A percentile compares a stretch with the other conserved stretches of the same genome.
These are phyloP conservation scores for Pseudopithomyces maydicus DNA, from an alignment of 2,329 filamentous ascomycete species.

Conservation along the genomic window DNA sequence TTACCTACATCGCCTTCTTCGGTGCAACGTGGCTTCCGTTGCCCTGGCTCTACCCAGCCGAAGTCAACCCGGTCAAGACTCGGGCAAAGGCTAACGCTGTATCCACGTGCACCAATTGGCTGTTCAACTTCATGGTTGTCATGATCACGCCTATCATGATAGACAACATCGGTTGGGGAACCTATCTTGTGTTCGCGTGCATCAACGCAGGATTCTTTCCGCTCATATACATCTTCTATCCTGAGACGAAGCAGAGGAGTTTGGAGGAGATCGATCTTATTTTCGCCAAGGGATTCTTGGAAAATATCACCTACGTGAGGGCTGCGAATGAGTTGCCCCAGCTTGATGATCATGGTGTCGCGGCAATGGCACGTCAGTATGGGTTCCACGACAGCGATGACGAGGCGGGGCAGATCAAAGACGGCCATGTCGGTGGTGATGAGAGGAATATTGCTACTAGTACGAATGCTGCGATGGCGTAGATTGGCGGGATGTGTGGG, in stretches of 20 bases:
- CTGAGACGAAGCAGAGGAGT: constrained; percentile 57
- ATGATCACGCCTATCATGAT: constrained; percentile 51
- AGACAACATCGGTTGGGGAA: constrained; percentile 45
- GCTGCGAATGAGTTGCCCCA: constrained; percentile 44
- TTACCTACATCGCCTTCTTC: constrained; percentile 72
- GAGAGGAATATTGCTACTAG: constrained; percentile 14
- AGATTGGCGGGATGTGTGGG: neutral
- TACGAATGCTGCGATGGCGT: constrained; percentile 11
- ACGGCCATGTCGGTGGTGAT: constrained; percentile 1
- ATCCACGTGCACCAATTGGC: constrained; percentile 60
- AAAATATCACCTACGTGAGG: constrained; percentile 44
- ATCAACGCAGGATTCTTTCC: constrained; percentile 60
- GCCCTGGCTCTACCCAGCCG: constrained; percentile 62
- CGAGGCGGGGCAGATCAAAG: constrained; percentile 25
- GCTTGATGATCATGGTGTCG: constrained; percentile 41
- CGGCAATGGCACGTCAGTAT: constrained; percentile 39
- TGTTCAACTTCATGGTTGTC: constrained; percentile 55
- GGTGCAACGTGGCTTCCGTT: constrained; percentile 69
- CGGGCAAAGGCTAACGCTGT: constrained; percentile 61
- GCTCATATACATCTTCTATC: constrained; percentile 61
- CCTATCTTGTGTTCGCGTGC: constrained; percentile 56
- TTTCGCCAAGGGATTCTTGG: constrained; percentile 48
- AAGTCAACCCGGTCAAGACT: constrained; percentile 60
- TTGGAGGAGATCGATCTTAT: constrained; percentile 58
- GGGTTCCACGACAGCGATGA: constrained; percentile 39